Base-by-base conservation (phyloP, 805 yeast species). In the Nakazawaea pomicola region DNA sequence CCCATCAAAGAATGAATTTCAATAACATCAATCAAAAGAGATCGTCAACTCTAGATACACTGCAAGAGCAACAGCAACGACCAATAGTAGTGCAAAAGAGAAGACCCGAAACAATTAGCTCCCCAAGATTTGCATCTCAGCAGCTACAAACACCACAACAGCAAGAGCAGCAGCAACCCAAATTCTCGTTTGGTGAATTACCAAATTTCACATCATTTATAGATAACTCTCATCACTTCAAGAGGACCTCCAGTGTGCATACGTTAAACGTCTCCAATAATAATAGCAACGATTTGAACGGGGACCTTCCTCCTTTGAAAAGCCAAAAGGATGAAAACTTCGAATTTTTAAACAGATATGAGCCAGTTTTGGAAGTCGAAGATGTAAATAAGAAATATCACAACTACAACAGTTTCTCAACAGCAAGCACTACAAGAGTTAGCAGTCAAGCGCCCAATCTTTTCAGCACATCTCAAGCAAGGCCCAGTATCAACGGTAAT, bases 171-270 rank as follows among this genome's bases (percentile, higher is more conserved):
- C 9, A 16, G n/a, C 30, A 23, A 24, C 3, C 29, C 10, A 29
- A 21, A 18, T 8, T 32, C 18, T 18, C 36, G 15, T 38, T 38
- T 18, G 33, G 29, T 9, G 25, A 21, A 18, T 27, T 40, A 4
- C 43, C 43, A 10, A 40, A 28, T 23, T 40, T 40, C 27, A 29
- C 19, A n/a, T 29, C 39, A 4, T 34, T 16, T 15, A 14, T 33
- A 15, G 38, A 39, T n/a, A 16, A 17, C 3, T 14, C 15, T 3
- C 6, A 10, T 6, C 16, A n/a, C 4, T 9, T 11, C 4, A 16
- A 18, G 28, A 38, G 42, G 17, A 18, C 35, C 8, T 24, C 29
- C 6, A 40, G 43, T 40, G 36, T 40, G 6, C 43, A 40, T 24
- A 40, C 43, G 12, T 34, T 40, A 15, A 40, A 40, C 18, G 15